A percentile compares a stretch with the other conserved stretches of the same genome.
phyloP scores from a whole-genome alignment of 371 early-diverging fungal genomes.

The Mucor velutinosus region DNA sequence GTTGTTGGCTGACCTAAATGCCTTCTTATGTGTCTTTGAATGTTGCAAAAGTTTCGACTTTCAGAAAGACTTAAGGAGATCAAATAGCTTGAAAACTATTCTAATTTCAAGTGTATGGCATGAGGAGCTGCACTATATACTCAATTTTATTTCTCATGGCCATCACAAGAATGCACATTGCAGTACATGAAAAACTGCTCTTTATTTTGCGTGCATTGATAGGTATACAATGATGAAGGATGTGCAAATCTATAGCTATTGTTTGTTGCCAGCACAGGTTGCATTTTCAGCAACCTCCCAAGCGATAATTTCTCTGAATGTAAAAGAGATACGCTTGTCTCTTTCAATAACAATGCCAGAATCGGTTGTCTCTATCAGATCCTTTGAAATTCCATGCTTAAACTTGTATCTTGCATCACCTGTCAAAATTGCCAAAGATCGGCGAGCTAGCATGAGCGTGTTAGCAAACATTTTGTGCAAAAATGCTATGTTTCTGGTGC shows the following conservation, averaged over 20 bases:
- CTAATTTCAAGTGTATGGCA: no score
- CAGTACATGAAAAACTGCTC: no score
- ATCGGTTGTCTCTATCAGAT: constrained; percentile 45
- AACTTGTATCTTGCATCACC: constrained; percentile 63
- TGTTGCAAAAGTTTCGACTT: no score
- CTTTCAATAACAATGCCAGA: constrained; percentile 33
- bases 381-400: constrained; percentile 72
- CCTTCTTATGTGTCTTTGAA: no score
- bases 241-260: background rate
- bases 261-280: background rate
- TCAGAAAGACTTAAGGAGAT: no score
- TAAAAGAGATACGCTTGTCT: constrained; percentile 46
- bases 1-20: no score
- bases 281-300: constrained; percentile 19
- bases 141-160: no score
- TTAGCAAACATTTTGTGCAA: background rate
- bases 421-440: constrained; percentile 70
- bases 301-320: constrained; percentile 45
- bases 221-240: background rate
- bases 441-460: constrained; percentile 37
- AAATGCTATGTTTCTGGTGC: background rate
- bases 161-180: no score
- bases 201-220: background rate
- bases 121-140: no score
- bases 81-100: no score